Conservation (phyloP, 1,284 basidiomycete species). For the Omphalotus olearius region DNA sequence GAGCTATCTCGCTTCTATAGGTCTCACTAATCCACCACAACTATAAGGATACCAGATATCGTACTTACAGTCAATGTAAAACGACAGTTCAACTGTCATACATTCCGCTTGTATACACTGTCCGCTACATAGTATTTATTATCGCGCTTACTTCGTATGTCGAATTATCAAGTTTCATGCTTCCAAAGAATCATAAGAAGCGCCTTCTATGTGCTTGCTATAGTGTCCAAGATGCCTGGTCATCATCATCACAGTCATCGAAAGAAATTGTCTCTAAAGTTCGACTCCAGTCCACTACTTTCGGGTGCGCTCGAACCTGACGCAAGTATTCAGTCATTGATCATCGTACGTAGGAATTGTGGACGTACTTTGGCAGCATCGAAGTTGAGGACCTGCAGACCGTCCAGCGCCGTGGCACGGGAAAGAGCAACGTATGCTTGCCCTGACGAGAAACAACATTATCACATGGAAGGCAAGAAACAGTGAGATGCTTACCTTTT, state of each 20-base stretch:
- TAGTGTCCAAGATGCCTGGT: constrained; percentile 8
- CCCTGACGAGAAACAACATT: constrained; percentile 36
- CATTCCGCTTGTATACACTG: neutral
- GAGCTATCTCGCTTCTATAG: constrained; percentile 7
- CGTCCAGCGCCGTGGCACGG: constrained; percentile 88
- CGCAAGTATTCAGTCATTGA: neutral
- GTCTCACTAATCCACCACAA: neutral
- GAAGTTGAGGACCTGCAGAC: constrained; percentile 89
- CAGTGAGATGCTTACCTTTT: constrained; percentile 55
- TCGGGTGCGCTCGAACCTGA: constrained; percentile 31
- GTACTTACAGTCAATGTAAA: too few species aligned
- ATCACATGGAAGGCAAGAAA: neutral
- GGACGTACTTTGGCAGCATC: constrained; percentile 58
- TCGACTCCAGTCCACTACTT: constrained; percentile 64
- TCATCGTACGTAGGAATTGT: neutral
- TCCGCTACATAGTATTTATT: neutral
- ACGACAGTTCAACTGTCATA: too few species aligned
- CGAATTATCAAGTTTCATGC: neutral
- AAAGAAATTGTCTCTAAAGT: constrained; percentile 43
- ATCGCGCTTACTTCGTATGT: neutral
- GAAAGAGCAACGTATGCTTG: constrained; percentile 97
- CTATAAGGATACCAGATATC: too few species aligned
- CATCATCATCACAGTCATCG: neutral
- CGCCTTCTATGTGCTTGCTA: too few species aligned
- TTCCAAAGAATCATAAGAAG: too few species aligned